Evolutionary conservation across 148 eudicot species (phyloP).

Genomic region (Amaranthus hypochondriacus): DNA sequence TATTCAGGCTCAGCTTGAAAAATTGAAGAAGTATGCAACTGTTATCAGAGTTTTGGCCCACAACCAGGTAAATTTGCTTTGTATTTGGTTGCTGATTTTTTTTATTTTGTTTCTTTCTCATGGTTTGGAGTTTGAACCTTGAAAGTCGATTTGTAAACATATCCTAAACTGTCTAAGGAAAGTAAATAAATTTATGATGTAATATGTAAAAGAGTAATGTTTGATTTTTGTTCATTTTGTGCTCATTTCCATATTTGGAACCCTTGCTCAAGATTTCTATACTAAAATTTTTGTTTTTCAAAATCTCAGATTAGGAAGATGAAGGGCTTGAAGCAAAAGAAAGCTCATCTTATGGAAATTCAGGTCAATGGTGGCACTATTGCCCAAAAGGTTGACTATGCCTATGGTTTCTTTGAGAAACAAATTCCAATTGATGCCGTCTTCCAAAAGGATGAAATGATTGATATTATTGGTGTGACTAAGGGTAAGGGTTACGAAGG

Average conservation of each 20-base stretch:
- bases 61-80: slow-evolving; percentile 51
- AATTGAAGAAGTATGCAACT: slow-evolving; percentile 61
- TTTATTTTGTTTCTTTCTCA: not conserved
- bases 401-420: slow-evolving; percentile 73
- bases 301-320: slow-evolving; percentile 58
- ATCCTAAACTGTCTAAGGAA: too few species aligned
- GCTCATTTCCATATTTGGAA: too few species aligned
- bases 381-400: slow-evolving; percentile 74
- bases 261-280: too few species aligned
- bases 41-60: slow-evolving; percentile 78
- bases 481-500: slow-evolving; percentile 77
- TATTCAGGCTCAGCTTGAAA: slow-evolving; percentile 64
- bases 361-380: slow-evolving; percentile 81
- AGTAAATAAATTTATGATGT: too few species aligned
- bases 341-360: slow-evolving; percentile 74
- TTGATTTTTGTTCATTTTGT: not conserved
- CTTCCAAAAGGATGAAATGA: slow-evolving; percentile 78
- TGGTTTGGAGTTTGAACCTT: too few species aligned
- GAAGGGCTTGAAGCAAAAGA: slow-evolving; percentile 87
- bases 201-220: too few species aligned
- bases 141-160: too few species aligned
- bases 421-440: slow-evolving; percentile 67
- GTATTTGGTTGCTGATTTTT: not conserved
- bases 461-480: slow-evolving; percentile 74
- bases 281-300: not conserved